A percentile compares a stretch with the other conserved stretches of the same genome.
These are phyloP conservation scores for Chloris gayana DNA, from an alignment of 176 grass and related monocot genomes.

Conservation along the genomic window DNA sequence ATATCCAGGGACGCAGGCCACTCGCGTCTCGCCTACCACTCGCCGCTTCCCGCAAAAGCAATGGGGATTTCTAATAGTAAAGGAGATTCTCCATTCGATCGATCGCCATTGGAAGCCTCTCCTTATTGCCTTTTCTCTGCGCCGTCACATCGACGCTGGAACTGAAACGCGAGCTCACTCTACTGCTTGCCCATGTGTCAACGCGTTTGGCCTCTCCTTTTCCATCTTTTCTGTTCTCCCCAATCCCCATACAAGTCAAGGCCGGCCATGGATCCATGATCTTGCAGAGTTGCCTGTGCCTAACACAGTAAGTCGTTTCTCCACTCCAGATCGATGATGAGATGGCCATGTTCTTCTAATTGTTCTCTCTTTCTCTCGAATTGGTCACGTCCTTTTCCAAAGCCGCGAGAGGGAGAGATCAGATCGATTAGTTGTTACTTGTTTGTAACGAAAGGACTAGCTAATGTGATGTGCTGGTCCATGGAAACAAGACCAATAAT, in stretches of 20 bases:
- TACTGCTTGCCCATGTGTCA: constrained; percentile 26
- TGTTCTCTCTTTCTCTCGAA: too few relatives aligned
- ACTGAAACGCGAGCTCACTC: too few relatives aligned
- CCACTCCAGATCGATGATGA: neutral
- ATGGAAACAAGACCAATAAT: too few relatives aligned
- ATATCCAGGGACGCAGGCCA: constrained; percentile 6
- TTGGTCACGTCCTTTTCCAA: too few relatives aligned
- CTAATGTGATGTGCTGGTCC: too few relatives aligned
- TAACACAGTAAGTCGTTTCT: neutral
- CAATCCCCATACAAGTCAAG: neutral
- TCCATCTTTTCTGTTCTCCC: neutral
- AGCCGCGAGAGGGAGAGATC: too few relatives aligned
- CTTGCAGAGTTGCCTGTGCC: constrained; percentile 1
- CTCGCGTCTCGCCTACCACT: constrained; percentile 41
- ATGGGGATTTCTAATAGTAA: neutral
- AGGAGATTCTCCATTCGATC: constrained; percentile 22
- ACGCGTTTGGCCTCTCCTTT: constrained; percentile 41
- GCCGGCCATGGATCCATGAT: neutral
- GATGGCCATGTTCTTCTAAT: too few relatives aligned
- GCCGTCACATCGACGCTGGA: neutral
- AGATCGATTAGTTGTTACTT: neutral
- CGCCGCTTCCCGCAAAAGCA: constrained; percentile 44
- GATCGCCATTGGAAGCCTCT: neutral
- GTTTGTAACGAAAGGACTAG: neutral
- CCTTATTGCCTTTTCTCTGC: neutral